phyloP scores from a whole-genome alignment of 2,329 filamentous ascomycete species.

The Fonsecaea monophora region DNA sequence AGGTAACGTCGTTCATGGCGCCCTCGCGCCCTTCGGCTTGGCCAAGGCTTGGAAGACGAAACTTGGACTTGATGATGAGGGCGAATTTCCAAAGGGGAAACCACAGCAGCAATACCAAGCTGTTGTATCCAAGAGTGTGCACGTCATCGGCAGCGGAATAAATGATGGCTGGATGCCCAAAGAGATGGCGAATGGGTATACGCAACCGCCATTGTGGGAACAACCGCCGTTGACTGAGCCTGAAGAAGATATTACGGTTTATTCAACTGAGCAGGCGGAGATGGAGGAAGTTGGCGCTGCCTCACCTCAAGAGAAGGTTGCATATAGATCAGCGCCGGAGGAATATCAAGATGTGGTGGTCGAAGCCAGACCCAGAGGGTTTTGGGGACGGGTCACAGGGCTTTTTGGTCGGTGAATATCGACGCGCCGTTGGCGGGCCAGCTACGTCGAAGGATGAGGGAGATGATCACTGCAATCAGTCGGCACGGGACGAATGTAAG shows the following conservation, averaged over 20 bases:
- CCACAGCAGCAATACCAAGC: slow-evolving; percentile 11
- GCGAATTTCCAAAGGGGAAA: background rate
- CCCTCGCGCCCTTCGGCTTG: slow-evolving; percentile 45
- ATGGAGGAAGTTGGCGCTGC: background rate
- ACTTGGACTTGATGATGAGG: slow-evolving; percentile 9
- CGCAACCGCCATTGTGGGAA: slow-evolving; percentile 13
- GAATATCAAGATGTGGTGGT: slow-evolving; percentile 14
- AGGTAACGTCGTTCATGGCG: slow-evolving; percentile 51
- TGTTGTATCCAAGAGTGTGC: slow-evolving; percentile 28
- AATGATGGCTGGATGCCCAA: slow-evolving; percentile 32
- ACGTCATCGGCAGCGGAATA: slow-evolving; percentile 28
- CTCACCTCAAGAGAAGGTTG: background rate
- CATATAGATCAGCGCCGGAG: background rate
- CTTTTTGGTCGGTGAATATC: slow-evolving; percentile 16
- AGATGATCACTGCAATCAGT: background rate
- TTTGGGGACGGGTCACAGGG: slow-evolving; percentile 17
- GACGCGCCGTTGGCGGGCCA: background rate
- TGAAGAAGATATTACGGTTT: background rate
- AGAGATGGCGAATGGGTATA: slow-evolving; percentile 12
- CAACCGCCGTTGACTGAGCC: slow-evolving; percentile 11
- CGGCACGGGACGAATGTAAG: background rate
- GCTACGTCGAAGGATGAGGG: background rate
- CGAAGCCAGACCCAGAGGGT: background rate
- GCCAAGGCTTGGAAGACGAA: slow-evolving; percentile 24
- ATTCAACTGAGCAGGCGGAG: background rate